Conservation (phyloP, 768 basidiomycete genomes). For the Mycena floridula region DNA sequence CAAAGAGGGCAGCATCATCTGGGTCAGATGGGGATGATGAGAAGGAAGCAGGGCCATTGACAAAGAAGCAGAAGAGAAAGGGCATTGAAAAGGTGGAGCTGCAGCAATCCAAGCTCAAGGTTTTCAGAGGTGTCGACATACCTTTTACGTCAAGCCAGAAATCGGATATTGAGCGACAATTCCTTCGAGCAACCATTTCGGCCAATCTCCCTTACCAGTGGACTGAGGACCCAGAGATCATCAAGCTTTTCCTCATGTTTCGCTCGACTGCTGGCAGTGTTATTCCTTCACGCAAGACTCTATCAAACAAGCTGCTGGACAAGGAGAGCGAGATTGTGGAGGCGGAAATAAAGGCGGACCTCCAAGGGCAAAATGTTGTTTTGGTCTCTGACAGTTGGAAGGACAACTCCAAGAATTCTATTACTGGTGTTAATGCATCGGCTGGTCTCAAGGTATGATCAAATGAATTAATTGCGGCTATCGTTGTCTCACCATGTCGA, state of each 20-base stretch:
- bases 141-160: constrained; percentile 16
- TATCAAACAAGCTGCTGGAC: constrained; percentile 18
- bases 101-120: constrained; percentile 11
- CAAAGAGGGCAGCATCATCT: no score
- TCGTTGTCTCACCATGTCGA: neutral
- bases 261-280: constrained; percentile 5
- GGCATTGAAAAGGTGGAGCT: neutral
- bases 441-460: constrained; percentile 14
- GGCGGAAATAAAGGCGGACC: constrained; percentile 5
- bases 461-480: neutral
- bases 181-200: constrained; percentile 19
- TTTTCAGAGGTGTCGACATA: constrained; percentile 18
- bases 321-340: constrained; percentile 4
- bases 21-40: no score
- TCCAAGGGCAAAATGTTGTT: constrained; percentile 12
- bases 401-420: constrained; percentile 14
- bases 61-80: neutral
- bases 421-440: constrained; percentile 19
- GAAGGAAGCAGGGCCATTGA: neutral
- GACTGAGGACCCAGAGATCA: constrained; percentile 20
- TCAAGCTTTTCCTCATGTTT: constrained; percentile 21
- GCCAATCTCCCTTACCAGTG: constrained; percentile 23
- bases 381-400: constrained; percentile 21
- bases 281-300: constrained; percentile 10
- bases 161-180: constrained; percentile 14